Base-by-base conservation (phyloP, 2,329 filamentous ascomycete species). In the Dactylellina drechsleri region DNA sequence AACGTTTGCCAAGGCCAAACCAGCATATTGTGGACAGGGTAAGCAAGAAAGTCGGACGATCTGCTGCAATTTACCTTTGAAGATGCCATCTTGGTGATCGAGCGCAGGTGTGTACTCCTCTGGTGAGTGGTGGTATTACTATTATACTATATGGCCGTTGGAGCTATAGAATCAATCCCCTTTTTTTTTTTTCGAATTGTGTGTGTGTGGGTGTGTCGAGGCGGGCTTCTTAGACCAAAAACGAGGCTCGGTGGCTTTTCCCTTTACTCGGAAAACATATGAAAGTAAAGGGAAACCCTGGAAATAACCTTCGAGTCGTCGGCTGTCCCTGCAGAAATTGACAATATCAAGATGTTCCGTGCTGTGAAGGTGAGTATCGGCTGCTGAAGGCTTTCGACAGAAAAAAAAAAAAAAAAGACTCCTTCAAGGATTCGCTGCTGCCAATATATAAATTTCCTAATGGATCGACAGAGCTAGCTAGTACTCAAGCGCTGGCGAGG, bases 41-140 rank as follows among this genome's bases (percentile, higher is more conserved):
- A 73, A 62, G 62, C 64, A 74, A 57, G 70, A 61, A 67, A 64
- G 59, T 67, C 57, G 64, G 71, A 65, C 47, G 71, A 68, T 75
- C 71, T 28, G 64, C 65, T 64, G 64, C 64, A 36, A 75, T 65
- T 74, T 75, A 75, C 71, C 71, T 75, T 75, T 75, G 71, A 75
- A 68, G 71, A 75, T 75, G 71, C 71, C 71, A 75, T 75, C 60
- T 45, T 62, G 23, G 23, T 23, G 43, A 40, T 65, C 41, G 41
- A 47, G 31, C 31, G 31, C 31, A 47, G 43, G 4, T 45, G 15
- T 53, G 40, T 54, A 26, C 45, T 28, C 12, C 47, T 47, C 26
- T 18, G 45, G 53, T 40, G 18, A 23, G 53, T 31, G n/a, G n/a
- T 66, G 61, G 52, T 66, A 58, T 62, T 62, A 66, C 41, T 57